phyloP scores from a whole-genome alignment of 108 stramenopile species.

The Phaeodactylum tricornutum region DNA sequence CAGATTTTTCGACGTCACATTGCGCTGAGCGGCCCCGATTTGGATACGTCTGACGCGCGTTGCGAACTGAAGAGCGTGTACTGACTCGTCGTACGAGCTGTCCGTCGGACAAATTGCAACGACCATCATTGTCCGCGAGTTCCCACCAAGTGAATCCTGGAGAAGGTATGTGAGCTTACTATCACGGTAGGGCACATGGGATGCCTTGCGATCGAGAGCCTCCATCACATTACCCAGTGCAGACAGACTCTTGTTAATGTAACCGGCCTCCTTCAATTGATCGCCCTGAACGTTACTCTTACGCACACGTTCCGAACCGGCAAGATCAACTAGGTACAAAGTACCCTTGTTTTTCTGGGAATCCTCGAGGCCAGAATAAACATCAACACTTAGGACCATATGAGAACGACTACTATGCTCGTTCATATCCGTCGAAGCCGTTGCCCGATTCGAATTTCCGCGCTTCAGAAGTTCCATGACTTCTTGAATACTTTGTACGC shows the following conservation, averaged over 20 bases:
- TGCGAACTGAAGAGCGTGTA: constrained; percentile 97
- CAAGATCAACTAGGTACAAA: constrained; percentile 94
- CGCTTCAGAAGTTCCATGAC: constrained; percentile 73
- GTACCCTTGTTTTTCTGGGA: constrained; percentile 67
- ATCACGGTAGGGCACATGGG: constrained; percentile 92
- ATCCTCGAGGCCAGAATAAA: constrained; percentile 55
- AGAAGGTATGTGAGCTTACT: constrained; percentile 92
- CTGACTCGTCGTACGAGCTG: constrained; percentile 87
- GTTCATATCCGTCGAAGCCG: constrained; percentile 95
- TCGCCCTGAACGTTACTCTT: constrained; percentile 90
- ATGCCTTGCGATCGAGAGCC: constrained; percentile 79
- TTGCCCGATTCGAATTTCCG: constrained; percentile 87
- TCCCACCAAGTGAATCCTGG: constrained; percentile 94
- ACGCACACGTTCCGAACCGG: constrained; percentile 97
- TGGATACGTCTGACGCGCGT: constrained; percentile 87
- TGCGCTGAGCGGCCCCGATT: constrained; percentile 78
- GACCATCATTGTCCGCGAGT: constrained; percentile 92
- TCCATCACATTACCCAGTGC: constrained; percentile 98
- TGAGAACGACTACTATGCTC: constrained; percentile 91
- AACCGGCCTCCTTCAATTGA: constrained; percentile 91
- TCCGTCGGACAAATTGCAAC: constrained; percentile 88
- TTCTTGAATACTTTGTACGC: constrained; percentile 62
- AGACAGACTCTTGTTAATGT: constrained; percentile 97
- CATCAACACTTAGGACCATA: constrained; percentile 90
- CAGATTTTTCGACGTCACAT: constrained; percentile 79